Base-by-base conservation (phyloP, 257 asterid genomes). In the Anisodus acutangulus region DNA sequence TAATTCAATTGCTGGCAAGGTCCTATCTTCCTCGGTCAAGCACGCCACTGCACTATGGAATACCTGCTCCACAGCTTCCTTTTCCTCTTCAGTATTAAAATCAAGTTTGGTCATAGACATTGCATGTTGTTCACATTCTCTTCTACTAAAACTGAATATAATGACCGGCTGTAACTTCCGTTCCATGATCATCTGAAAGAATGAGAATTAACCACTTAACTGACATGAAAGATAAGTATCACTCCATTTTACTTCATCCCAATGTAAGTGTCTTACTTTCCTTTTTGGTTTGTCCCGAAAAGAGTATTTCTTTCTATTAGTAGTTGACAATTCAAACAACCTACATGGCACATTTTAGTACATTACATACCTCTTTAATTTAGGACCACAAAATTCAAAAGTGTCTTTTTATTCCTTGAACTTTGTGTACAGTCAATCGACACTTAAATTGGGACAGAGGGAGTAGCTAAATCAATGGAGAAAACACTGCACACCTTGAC, bases 101-200 rank as follows among this genome's bases (percentile, higher is more conserved):
- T 96, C 99, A 86, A 96, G 99, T 87, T 94, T 96, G 81, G 97
- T 90, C 99, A 96, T 93, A 37, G 98, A 94, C 98, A 93, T 93
- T 79, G 99, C 99, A 90, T 96, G 98, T 74, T 96, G 97, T 84
- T 96, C 99, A 83, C 99, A 96, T 88, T 96, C 99, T 91, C 97
- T 92, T 92, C 98, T 90, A 87, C 99, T 96, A 86, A 96, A 96
- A 87, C 98, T 94, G 90, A 96, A 96, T 49, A 96, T 92, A 89
- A 96, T 96, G 81, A 96, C 99, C 26, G 99, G 98, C 84, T 96
- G 98, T 85, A 96, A 94, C 82, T 96, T 93, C 82, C 95, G 92
- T 89, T 93, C 99, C 98, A 94, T 94, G 57, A 96, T 94, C 98
- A 96, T 96, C 99, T 93, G 93, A 86, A 88, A 81, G 78, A 81